Conservation (phyloP, 2,329 filamentous ascomycete species). For the Dactylellina cionopaga region DNA sequence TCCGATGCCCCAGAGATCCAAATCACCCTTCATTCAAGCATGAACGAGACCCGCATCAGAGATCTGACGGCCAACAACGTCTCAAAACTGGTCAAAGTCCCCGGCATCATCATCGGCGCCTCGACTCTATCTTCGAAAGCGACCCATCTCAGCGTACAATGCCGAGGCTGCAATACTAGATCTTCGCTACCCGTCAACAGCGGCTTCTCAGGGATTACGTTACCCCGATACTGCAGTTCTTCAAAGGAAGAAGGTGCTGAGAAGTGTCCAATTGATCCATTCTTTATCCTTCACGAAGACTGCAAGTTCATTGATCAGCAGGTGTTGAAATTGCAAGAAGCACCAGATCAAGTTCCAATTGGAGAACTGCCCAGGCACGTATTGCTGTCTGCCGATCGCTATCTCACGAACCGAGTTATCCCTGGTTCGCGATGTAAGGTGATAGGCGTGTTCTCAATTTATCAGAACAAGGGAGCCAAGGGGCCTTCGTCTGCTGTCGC, state of each 20-base stretch:
- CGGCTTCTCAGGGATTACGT: slow-evolving; percentile 85
- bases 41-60: slow-evolving; percentile 89
- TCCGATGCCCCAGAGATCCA: slow-evolving; percentile 95
- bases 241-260: slow-evolving; percentile 70
- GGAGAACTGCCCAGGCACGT: slow-evolving; percentile 95
- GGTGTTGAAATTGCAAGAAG: slow-evolving; percentile 96
- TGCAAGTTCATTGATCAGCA: slow-evolving; percentile 97
- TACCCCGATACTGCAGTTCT: slow-evolving; percentile 81
- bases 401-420: slow-evolving; percentile 93
- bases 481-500: slow-evolving; percentile 85
- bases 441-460: slow-evolving; percentile 98
- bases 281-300: slow-evolving; percentile 93
- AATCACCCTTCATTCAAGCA: slow-evolving; percentile 90
- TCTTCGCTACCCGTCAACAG: slow-evolving; percentile 78
- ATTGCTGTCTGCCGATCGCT: slow-evolving; percentile 93
- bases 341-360: slow-evolving; percentile 95
- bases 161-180: slow-evolving; percentile 81
- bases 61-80: slow-evolving; percentile 93
- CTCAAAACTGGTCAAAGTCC: slow-evolving; percentile 92
- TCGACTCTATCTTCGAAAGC: slow-evolving; percentile 97
- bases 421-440: slow-evolving; percentile 93
- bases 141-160: slow-evolving; percentile 84
- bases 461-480: slow-evolving; percentile 88
- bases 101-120: slow-evolving; percentile 96
- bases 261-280: slow-evolving; percentile 90